Conservation (phyloP, 768 basidiomycete genomes). For the Nidularia pulvinata region DNA sequence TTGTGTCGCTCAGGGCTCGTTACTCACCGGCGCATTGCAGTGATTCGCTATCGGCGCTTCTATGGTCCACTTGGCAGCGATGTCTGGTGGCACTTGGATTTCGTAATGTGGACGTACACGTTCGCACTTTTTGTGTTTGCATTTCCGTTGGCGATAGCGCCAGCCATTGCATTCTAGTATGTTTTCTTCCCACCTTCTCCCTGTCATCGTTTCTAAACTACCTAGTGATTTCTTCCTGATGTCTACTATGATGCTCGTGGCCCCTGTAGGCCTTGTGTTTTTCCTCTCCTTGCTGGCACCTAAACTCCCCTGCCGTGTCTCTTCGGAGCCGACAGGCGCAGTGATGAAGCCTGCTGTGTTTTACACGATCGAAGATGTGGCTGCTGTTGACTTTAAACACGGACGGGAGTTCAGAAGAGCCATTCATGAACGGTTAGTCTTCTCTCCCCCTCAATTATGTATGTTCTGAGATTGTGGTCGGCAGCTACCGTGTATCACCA, state of each 20-base stretch:
- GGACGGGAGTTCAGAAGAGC: constrained; percentile 18
- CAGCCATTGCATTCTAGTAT: constrained; percentile 19
- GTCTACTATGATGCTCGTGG: constrained; percentile 27
- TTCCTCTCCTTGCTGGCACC: constrained; percentile 20
- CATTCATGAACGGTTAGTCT: constrained; percentile 17
- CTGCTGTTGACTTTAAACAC: constrained; percentile 23
- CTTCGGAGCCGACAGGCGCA: constrained; percentile 21
- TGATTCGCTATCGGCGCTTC: constrained; percentile 12
- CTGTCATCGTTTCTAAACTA: not conserved
- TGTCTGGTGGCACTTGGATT: constrained; percentile 26
- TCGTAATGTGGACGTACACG: constrained; percentile 28
- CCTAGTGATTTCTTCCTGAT: constrained; percentile 26
- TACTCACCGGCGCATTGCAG: constrained; percentile 4
- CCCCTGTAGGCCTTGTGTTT: constrained; percentile 21
- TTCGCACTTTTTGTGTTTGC: constrained; percentile 22
- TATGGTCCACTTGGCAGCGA: constrained; percentile 24
- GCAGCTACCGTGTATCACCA: constrained; percentile 18
- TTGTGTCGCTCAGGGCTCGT: not conserved
- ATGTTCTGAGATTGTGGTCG: not conserved
- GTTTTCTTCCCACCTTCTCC: constrained; percentile 1
- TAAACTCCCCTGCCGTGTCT: constrained; percentile 19
- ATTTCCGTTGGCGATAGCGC: constrained; percentile 23
- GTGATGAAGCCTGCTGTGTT: constrained; percentile 27
- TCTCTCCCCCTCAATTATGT: not conserved
- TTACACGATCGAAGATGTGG: constrained; percentile 27